phyloP scores from a whole-genome alignment of 257 asterid genomes.

The Solanum peruvianum region DNA sequence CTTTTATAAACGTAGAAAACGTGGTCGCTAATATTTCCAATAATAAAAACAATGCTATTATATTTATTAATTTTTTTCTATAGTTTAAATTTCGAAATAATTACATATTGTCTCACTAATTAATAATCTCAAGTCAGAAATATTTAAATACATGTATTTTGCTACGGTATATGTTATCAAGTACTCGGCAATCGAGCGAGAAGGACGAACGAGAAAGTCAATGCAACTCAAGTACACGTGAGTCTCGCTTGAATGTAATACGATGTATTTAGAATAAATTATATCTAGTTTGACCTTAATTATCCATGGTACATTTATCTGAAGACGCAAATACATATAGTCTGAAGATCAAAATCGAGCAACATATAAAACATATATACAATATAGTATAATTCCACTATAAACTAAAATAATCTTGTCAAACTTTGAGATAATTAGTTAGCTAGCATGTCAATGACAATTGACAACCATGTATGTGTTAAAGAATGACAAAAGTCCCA shows the following conservation, averaged over 20 bases:
- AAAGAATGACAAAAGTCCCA: too few relatives aligned
- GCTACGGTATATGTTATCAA: not conserved
- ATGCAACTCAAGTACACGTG: not conserved
- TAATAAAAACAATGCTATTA: not conserved
- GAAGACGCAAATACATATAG: not conserved
- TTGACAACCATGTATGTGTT: not conserved
- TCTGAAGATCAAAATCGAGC: accelerated
- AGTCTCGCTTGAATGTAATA: not conserved
- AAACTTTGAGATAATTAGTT: not conserved
- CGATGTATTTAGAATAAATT: not conserved
- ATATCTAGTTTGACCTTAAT: not conserved
- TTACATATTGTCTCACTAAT: not conserved
- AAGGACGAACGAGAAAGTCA: too few relatives aligned
- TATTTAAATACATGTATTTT: too few relatives aligned
- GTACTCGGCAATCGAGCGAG: too few relatives aligned
- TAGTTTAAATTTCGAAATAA: too few relatives aligned
- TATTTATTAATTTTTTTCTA: too few relatives aligned
- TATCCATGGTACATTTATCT: not conserved
- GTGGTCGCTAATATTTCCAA: not conserved
- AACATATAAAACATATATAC: too few relatives aligned
- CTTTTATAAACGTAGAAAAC: not conserved
- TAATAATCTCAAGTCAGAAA: too few relatives aligned
- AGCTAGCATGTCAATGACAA: not conserved
- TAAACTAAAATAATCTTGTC: not conserved
- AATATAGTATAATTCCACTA: too few relatives aligned